Conservation (phyloP, 768 basidiomycete genomes). For the Candolleomyces aberdarensis region DNA sequence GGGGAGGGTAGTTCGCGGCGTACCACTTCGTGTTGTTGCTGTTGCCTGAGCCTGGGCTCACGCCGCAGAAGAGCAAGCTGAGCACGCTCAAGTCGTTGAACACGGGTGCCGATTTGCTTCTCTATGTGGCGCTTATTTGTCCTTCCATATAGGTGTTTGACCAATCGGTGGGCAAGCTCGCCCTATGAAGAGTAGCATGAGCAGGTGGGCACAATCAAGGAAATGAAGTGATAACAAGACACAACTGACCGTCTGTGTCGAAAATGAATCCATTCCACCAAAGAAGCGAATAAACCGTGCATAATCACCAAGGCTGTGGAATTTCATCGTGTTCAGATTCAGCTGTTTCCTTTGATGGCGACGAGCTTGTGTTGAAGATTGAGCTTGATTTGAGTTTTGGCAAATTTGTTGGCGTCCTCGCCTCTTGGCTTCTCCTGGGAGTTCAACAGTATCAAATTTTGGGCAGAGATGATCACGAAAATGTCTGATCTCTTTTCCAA, state of each 20-base stretch:
- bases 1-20: no score
- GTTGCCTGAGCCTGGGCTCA: background rate
- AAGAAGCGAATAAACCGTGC: conserved; percentile 20
- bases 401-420: conserved; percentile 15
- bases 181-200: conserved; percentile 26
- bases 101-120: conserved; percentile 22
- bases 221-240: background rate
- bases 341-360: conserved; percentile 17
- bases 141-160: conserved; percentile 34
- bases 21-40: background rate
- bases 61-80: background rate
- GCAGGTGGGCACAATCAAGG: background rate
- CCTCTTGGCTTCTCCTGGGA: conserved; percentile 36
- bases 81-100: conserved; percentile 1
- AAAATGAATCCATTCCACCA: conserved; percentile 37
- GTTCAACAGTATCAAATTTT: conserved; percentile 27
- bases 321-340: conserved; percentile 27
- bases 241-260: conserved; percentile 35
- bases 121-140: conserved; percentile 32
- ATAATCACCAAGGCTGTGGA: no score
- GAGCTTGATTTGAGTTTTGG: background rate
- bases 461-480: conserved; percentile 27
- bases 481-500: conserved; percentile 26
- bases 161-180: conserved; percentile 36
- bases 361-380: background rate